A percentile compares a stretch with the other conserved stretches of the same genome.
Evolutionary conservation across 2,329 filamentous ascomycete genomes (phyloP).

Genomic region (Cytospora piceae): DNA sequence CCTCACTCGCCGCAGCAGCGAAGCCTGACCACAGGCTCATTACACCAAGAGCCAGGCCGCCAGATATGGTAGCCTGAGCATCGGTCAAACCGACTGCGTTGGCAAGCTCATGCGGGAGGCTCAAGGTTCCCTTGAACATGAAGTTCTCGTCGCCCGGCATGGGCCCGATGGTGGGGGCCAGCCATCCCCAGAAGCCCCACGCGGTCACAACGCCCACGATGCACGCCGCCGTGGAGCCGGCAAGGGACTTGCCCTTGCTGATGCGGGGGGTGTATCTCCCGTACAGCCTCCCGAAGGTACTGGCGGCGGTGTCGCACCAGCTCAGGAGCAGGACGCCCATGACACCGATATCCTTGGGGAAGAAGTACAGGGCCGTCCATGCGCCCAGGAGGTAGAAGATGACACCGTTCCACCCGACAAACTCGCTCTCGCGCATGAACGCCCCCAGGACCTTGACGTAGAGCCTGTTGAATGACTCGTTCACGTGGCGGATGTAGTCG

Average conservation of each 20-base stretch:
- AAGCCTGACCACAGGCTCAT: constrained; percentile 90
- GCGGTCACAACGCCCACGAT: constrained; percentile 82
- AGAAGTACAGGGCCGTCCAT: constrained; percentile 82
- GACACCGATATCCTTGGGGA: constrained; percentile 91
- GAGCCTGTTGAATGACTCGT: constrained; percentile 77
- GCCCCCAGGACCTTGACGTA: constrained; percentile 87
- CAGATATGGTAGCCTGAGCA: constrained; percentile 65
- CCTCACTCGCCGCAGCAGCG: constrained; percentile 85
- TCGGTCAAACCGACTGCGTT: constrained; percentile 64
- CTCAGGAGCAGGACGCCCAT: constrained; percentile 88
- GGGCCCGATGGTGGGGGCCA: constrained; percentile 70
- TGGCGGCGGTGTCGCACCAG: constrained; percentile 98
- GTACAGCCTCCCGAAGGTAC: constrained; percentile 88
- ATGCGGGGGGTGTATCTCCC: constrained; percentile 87
- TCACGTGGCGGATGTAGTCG: constrained; percentile 83
- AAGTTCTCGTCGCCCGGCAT: constrained; percentile 74
- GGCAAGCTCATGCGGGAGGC: constrained; percentile 65
- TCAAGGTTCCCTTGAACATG: constrained; percentile 79
- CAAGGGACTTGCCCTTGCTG: constrained; percentile 86
- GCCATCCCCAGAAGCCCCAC: constrained; percentile 83
- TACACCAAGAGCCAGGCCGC: constrained; percentile 72
- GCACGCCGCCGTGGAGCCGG: constrained; percentile 84
- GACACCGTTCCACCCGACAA: constrained; percentile 91
- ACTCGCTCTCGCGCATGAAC: constrained; percentile 96
- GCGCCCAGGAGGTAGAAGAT: constrained; percentile 95